These are phyloP conservation scores for Harringtonia aguacate DNA, from an alignment of 2,329 filamentous ascomycete genomes.

Conservation along the genomic window DNA sequence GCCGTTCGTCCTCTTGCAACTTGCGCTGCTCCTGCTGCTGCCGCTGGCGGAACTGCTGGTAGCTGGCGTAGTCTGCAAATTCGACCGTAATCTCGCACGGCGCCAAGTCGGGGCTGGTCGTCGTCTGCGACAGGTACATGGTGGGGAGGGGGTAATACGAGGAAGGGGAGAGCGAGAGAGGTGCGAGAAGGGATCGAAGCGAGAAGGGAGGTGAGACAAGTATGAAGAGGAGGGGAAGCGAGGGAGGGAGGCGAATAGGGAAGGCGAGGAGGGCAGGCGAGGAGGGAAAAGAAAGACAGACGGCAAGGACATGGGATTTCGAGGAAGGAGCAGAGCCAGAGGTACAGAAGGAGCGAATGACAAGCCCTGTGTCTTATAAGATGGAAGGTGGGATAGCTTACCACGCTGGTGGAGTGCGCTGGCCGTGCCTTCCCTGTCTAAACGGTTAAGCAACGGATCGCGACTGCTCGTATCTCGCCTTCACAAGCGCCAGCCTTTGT, in stretches of 20 bases:
- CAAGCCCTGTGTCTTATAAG: not conserved
- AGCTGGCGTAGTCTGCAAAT: slow-evolving; percentile 18
- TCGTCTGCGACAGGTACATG: slow-evolving; percentile 47
- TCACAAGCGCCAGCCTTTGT: no score
- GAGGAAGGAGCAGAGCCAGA: not conserved
- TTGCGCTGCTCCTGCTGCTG: slow-evolving; percentile 4
- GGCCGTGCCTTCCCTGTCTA: not conserved
- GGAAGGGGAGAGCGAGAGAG: not conserved
- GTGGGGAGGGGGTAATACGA: slow-evolving; percentile 13
- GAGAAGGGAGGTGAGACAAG: slow-evolving; percentile 3
- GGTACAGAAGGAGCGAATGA: not conserved
- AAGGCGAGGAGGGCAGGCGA: slow-evolving; percentile 1
- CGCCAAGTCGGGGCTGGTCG: slow-evolving; percentile 29
- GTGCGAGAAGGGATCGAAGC: slow-evolving; percentile 1
- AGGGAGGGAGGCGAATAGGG: not conserved
- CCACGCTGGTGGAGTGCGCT: no score
- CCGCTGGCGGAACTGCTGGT: slow-evolving; percentile 7
- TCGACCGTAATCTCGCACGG: slow-evolving; percentile 29
- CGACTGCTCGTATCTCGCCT: no score
- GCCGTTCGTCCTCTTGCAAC: slow-evolving; percentile 13
- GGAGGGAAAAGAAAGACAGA: not conserved
- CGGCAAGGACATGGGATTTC: not conserved
- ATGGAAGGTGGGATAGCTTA: no score
- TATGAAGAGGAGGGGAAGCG: slow-evolving; percentile 2
- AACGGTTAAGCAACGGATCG: no score